Evolutionary conservation across 2,329 filamentous ascomycete species (phyloP).

Genomic region (Trichophyton benhamiae): DNA sequence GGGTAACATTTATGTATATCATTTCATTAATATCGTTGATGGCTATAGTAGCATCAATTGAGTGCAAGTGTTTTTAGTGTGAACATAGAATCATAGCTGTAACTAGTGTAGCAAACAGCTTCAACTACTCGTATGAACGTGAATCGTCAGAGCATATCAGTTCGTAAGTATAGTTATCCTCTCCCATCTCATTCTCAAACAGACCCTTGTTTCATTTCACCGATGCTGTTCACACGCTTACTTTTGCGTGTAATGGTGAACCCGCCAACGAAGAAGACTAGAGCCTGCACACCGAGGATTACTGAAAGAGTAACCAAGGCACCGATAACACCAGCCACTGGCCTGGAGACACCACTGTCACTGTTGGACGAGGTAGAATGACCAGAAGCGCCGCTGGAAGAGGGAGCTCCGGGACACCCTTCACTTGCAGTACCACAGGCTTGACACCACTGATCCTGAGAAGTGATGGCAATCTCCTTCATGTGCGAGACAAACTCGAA

Average conservation of each 20-base stretch:
- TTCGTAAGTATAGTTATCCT: not conserved
- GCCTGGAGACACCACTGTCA: conserved; percentile 46
- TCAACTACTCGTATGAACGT: not conserved
- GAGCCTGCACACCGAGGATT: conserved; percentile 44
- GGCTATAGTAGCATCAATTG: no score
- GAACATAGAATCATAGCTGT: no score
- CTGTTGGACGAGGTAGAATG: conserved; percentile 19
- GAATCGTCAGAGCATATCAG: not conserved
- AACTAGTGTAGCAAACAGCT: no score
- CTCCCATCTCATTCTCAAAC: not conserved
- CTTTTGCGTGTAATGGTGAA: conserved; percentile 48
- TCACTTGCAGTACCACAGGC: conserved; percentile 58
- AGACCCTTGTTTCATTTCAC: not conserved
- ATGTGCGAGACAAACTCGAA: conserved; percentile 53
- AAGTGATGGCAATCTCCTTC: conserved; percentile 53
- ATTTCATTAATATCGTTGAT: no score
- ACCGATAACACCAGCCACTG: conserved; percentile 70
- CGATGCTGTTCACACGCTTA: not conserved
- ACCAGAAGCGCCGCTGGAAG: conserved; percentile 20
- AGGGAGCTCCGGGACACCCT: conserved; percentile 47
- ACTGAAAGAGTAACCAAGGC: conserved; percentile 56
- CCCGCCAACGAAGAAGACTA: conserved; percentile 45
- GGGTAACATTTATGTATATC: no score
- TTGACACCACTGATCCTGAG: conserved; percentile 57
- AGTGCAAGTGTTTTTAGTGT: no score